A percentile compares a stretch with the other conserved stretches of the same genome.
Conservation (phyloP, 2,329 filamentous ascomycete species). For the Cordyceps sp. region DNA sequence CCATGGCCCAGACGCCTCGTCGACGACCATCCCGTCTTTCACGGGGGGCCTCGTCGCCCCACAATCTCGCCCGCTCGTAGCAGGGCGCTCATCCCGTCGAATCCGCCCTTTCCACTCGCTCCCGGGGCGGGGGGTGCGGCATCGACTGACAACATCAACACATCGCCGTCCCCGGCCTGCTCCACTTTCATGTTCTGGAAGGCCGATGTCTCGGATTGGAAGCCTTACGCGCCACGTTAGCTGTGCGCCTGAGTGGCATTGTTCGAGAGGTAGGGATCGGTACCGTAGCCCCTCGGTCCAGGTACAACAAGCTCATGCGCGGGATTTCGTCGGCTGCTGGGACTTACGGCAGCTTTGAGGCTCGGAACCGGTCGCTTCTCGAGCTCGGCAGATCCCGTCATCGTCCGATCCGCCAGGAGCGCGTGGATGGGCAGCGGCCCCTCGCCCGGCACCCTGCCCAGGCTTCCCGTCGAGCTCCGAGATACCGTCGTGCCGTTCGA, state of each 20-base stretch:
- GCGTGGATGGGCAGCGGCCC: constrained; percentile 37
- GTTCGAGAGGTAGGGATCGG: constrained; percentile 5
- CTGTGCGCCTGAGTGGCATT: no score
- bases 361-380: constrained; percentile 4
- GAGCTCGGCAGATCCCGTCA: constrained; percentile 5
- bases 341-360: constrained; percentile 6
- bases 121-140: constrained; percentile 5
- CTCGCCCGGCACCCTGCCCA: constrained; percentile 27
- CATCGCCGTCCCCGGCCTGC: constrained; percentile 12
- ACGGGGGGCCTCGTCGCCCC: constrained; percentile 19
- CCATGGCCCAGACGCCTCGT: no score
- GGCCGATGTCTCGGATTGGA: constrained; percentile 15
- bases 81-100: constrained; percentile 44
- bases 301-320: constrained; percentile 8
- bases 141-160: constrained; percentile 13
- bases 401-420: constrained; percentile 25
- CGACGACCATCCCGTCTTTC: no score
- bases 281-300: constrained; percentile 19
- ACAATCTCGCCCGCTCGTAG: constrained; percentile 43
- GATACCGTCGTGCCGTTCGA: constrained; percentile 26
- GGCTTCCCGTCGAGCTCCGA: constrained; percentile 17
- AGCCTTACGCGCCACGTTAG: constrained; percentile 14
- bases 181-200: constrained; percentile 15
- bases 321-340: constrained; percentile 9
- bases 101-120: constrained; percentile 9